Percentiles rank a stretch among this genome's conserved stretches.
phyloP scores from a whole-genome alignment of 768 basidiomycete genomes.

The Rossbeevera mucosa region DNA sequence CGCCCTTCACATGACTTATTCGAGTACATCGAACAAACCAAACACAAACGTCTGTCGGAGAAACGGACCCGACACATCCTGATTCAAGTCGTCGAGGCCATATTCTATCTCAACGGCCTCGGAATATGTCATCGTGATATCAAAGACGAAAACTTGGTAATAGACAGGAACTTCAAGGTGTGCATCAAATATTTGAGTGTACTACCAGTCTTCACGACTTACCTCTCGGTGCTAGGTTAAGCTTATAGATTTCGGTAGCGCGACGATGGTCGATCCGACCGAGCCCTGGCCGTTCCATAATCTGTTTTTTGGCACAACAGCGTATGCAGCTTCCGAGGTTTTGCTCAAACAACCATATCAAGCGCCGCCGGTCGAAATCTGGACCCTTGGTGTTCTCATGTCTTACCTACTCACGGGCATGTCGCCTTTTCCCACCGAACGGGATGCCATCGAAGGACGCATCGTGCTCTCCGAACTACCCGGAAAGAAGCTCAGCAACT shows the following conservation, averaged over 20 bases:
- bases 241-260: constrained; percentile 93
- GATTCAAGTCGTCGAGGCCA: constrained; percentile 81
- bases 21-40: constrained; percentile 89
- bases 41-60: constrained; percentile 75
- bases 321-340: constrained; percentile 94
- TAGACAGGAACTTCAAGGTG: constrained; percentile 70
- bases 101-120: constrained; percentile 71
- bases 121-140: constrained; percentile 94
- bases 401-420: constrained; percentile 91
- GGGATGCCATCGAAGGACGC: constrained; percentile 67
- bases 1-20: constrained; percentile 89
- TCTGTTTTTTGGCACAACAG: constrained; percentile 89
- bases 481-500: constrained; percentile 37
- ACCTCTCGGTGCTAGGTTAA: constrained; percentile 58
- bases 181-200: neutral
- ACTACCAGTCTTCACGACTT: constrained; percentile 2
- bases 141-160: constrained; percentile 92
- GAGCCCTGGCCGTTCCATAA: constrained; percentile 63
- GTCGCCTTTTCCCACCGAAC: constrained; percentile 87
- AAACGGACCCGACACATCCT: constrained; percentile 78
- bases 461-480: constrained; percentile 47
- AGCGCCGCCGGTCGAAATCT: constrained; percentile 92
- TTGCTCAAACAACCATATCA: constrained; percentile 84
- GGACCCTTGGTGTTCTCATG: constrained; percentile 93
- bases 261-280: constrained; percentile 64